Percentiles rank a stretch among this genome's conserved stretches.
phyloP scores from a whole-genome alignment of 768 basidiomycete species.

The Gloeostereum incarnatum region DNA sequence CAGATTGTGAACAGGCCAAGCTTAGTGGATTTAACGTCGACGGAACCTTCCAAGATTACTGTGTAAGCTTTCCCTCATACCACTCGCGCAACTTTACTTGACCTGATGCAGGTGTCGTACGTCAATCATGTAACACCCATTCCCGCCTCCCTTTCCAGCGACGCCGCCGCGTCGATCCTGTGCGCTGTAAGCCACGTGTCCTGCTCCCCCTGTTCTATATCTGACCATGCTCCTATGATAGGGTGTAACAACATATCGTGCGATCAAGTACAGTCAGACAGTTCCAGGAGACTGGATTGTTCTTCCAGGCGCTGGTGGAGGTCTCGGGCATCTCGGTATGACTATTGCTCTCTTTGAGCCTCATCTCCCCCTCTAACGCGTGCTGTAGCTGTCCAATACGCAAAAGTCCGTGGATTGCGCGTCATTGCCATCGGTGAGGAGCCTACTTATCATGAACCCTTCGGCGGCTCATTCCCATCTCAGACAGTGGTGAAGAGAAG shows the following conservation, averaged over 20 bases:
- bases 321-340: conserved; percentile 71
- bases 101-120: conserved; percentile 59
- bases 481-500: conserved; percentile 69
- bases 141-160: conserved; percentile 55
- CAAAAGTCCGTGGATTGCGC: conserved; percentile 63
- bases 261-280: conserved; percentile 62
- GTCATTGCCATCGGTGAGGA: conserved; percentile 82
- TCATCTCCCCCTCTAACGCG: background rate
- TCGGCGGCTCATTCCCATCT: too few relatives aligned
- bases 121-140: conserved; percentile 71
- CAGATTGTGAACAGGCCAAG: conserved; percentile 53
- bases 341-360: background rate
- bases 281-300: conserved; percentile 67
- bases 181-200: conserved; percentile 46
- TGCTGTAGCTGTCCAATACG: conserved; percentile 65
- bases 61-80: background rate
- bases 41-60: conserved; percentile 69
- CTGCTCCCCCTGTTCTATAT: background rate
- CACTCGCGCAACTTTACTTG: background rate
- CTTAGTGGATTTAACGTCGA: conserved; percentile 65
- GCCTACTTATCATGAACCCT: too few relatives aligned
- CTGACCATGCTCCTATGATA: conserved; percentile 12
- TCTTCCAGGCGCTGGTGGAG: conserved; percentile 71
- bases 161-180: conserved; percentile 64
- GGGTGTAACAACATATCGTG: conserved; percentile 83